Percentiles rank a stretch among this genome's conserved stretches.
Evolutionary conservation across 1,284 basidiomycete species (phyloP).

Genomic region (Ustilago curta): DNA sequence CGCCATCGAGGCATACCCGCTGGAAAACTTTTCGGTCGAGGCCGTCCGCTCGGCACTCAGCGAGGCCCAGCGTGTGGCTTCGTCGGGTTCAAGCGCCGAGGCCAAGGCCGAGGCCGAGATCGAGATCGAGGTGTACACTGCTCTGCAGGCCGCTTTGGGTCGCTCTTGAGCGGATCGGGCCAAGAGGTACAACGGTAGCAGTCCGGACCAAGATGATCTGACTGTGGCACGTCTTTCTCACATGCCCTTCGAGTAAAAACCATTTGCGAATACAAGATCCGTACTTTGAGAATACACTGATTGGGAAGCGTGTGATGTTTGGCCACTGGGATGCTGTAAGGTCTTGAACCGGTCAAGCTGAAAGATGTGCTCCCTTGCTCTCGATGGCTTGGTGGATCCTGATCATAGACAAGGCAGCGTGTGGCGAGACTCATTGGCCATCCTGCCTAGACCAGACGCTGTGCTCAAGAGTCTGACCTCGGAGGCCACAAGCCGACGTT

Average conservation of each 20-base stretch:
- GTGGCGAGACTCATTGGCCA: not conserved
- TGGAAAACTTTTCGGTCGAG: conserved; percentile 90
- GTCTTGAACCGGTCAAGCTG: not conserved
- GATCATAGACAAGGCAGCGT: too few relatives aligned
- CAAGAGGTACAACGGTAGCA: not conserved
- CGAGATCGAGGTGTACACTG: conserved; percentile 96
- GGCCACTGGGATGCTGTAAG: not conserved
- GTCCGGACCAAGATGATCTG: not conserved
- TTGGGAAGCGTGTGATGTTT: not conserved
- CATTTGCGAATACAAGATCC: conserved; percentile 13
- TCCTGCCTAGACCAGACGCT: too few relatives aligned
- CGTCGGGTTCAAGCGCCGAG: conserved; percentile 86
- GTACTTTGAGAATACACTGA: conserved; percentile 19
- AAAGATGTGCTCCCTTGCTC: not conserved
- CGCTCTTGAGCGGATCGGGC: conserved; percentile 40
- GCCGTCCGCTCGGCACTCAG: conserved; percentile 88
- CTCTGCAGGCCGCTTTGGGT: conserved; percentile 84
- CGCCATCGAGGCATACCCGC: conserved; percentile 92
- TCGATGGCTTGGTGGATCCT: too few relatives aligned
- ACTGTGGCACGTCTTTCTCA: not conserved
- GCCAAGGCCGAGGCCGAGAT: conserved; percentile 94
- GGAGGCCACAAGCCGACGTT: not conserved
- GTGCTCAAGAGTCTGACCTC: too few relatives aligned
- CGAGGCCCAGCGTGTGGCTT: conserved; percentile 86
- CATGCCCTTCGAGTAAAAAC: not conserved